Percentiles rank a stretch among this genome's conserved stretches.
phyloP scores from a whole-genome alignment of 164 flowering plant genomes.

The Chimonanthus salicifolius region DNA sequence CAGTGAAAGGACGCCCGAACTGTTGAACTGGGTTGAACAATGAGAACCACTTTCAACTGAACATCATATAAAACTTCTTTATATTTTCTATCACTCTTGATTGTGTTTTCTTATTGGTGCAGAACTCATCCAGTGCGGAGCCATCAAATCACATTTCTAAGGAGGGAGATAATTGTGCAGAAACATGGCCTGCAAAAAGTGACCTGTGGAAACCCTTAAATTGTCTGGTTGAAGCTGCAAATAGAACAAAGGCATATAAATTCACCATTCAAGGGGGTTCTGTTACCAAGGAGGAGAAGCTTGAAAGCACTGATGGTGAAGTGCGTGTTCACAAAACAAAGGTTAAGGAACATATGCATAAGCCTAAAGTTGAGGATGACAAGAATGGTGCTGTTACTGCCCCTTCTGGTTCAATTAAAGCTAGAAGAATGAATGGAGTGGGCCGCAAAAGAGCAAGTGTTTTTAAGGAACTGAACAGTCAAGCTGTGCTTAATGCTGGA shows the following conservation, averaged over 20 bases:
- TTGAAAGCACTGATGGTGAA: constrained; percentile 23
- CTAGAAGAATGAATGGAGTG: constrained; percentile 44
- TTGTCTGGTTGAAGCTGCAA: constrained; percentile 88
- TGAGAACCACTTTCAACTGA: not conserved
- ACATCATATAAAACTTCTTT: not conserved
- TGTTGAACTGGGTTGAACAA: not conserved
- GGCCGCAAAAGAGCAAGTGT: constrained; percentile 38
- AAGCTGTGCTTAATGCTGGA: constrained; percentile 46
- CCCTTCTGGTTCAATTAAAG: constrained; percentile 40
- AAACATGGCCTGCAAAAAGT: constrained; percentile 47
- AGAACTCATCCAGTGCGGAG: constrained; percentile 51
- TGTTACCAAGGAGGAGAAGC: constrained; percentile 32
- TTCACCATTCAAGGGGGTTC: constrained; percentile 36
- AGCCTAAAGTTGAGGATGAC: constrained; percentile 38
- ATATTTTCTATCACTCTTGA: not conserved
- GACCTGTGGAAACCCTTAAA: constrained; percentile 91
- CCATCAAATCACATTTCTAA: constrained; percentile 33
- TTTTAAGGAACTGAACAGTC: constrained; percentile 25
- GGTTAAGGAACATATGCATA: constrained; percentile 37
- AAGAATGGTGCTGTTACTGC: constrained; percentile 23
- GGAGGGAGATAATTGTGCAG: constrained; percentile 39
- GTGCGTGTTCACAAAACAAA: constrained; percentile 32
- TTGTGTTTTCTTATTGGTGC: constrained; percentile 10
- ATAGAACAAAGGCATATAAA: constrained; percentile 65
- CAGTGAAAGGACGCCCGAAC: not conserved